Evolutionary conservation across 306 rosid genomes (phyloP), one percentile per base, ranked within the genome.

Genomic region (Dryas alaskensis): DNA sequence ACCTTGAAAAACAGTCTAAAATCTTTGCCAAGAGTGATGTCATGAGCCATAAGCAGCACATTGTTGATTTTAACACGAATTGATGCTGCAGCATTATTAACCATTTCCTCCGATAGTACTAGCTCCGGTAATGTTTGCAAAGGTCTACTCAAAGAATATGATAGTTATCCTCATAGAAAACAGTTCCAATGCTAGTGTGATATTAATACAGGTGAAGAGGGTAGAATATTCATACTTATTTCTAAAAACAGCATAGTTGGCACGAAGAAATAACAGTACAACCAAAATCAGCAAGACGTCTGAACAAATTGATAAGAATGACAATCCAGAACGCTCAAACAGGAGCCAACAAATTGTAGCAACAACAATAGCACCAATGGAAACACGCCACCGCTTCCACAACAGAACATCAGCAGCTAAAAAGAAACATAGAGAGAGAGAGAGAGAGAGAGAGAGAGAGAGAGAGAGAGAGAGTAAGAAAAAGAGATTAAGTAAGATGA

Each of bases 81-180:
- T 19, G 98, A 87, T 71, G 98, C 97, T 12, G 98, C 98, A 16
- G 84, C 98, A 37, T 80, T 85, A 69, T 85, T 86, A 55, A 94
- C 98, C 92, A 94, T 88, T 85, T 94, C 98, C 90, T 94, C 98
- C 39, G 98, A 87, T 72, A 94, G 79, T 67, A 84, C 96, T 82
- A 94, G 85, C 82, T 88, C 95, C 6, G 92, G 97, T 79, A 91
- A 80, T 14, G 86, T 22, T 53, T 83, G 85, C 60, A 84, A 85
- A 76, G 84, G 97, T 77, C 98, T 94, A 87, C 76, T 17, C 73
- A 78, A 69, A 55, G 50, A 83, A 67, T 66, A 65, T 70, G 70
- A 76, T 42, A 50, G 66, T 51, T 50, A 51, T 27, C 60, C 5
- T 50, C 60, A 66, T 65, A 64, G 69, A 43, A 71, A 77, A 60